Evolutionary conservation across 352 stramenopile genomes (phyloP).

Genomic region (Phytopythium helicoides): DNA sequence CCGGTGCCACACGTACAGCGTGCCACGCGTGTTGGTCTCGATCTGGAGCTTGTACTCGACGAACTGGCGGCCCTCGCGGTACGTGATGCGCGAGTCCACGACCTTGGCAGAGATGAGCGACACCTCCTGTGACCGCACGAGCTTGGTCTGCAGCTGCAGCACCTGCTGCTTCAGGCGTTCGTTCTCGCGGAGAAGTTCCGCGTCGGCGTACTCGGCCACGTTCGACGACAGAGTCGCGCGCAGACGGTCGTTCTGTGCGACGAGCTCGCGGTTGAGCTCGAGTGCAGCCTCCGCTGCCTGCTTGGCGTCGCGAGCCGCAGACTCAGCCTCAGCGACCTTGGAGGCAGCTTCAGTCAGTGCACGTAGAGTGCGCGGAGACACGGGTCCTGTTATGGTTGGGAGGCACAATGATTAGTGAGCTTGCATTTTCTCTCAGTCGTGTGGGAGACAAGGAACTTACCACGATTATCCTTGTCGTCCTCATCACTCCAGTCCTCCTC

Average conservation of each 20-base stretch:
- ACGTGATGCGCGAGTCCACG: constrained; percentile 66
- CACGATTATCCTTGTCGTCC: constrained; percentile 55
- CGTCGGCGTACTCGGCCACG: constrained; percentile 66
- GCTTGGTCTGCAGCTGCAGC: constrained; percentile 64
- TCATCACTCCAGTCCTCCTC: constrained; percentile 80
- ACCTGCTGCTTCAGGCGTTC: constrained; percentile 72
- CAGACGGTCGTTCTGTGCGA: constrained; percentile 61
- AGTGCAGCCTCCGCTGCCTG: constrained; percentile 52
- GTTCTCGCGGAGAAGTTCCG: constrained; percentile 63
- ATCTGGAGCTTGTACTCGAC: constrained; percentile 80
- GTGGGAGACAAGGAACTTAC: constrained; percentile 5
- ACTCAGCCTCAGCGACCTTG: constrained; percentile 74
- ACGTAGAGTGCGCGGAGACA: constrained; percentile 60
- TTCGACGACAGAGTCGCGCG: constrained; percentile 63
- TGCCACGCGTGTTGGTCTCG: constrained; percentile 67
- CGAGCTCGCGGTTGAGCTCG: constrained; percentile 59
- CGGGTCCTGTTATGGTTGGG: constrained; percentile 29
- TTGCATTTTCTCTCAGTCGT: too few species aligned
- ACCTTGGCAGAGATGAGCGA: constrained; percentile 69
- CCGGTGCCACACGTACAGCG: constrained; percentile 68
- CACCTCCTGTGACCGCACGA: constrained; percentile 62
- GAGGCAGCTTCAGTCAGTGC: constrained; percentile 65
- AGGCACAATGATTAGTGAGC: background rate
- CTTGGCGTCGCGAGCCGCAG: constrained; percentile 70
- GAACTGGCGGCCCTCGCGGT: constrained; percentile 64